These are phyloP conservation scores for Neonectria coccinea DNA, from an alignment of 2,329 filamentous ascomycete species.

Conservation along the genomic window DNA sequence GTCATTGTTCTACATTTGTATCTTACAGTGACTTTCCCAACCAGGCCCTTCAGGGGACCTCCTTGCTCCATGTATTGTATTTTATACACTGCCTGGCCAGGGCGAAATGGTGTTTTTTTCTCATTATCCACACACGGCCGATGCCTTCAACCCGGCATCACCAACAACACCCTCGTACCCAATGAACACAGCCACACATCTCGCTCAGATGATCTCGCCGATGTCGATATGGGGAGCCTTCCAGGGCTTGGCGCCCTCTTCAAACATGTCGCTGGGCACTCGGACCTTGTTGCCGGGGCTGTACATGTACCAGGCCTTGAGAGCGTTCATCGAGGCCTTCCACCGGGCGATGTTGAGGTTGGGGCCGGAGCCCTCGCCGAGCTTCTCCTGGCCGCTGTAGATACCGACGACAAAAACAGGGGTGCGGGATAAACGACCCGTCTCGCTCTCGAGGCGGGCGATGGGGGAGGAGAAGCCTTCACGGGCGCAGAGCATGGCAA, in stretches of 20 bases:
- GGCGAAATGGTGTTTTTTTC: constrained; percentile 38
- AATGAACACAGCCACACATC: constrained; percentile 36
- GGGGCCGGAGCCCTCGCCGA: constrained; percentile 88
- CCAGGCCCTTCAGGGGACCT: constrained; percentile 37
- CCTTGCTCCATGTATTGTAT: constrained; percentile 42
- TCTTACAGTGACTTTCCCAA: constrained; percentile 52
- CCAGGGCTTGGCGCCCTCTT: constrained; percentile 71
- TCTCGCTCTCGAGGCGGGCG: constrained; percentile 90
- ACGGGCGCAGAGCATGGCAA: constrained; percentile 83
- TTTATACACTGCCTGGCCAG: constrained; percentile 48
- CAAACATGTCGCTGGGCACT: constrained; percentile 77
- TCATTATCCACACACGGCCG: constrained; percentile 45
- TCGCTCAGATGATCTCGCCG: constrained; percentile 72
- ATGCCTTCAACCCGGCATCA: constrained; percentile 35
- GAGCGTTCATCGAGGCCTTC: constrained; percentile 83
- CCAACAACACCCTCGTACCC: constrained; percentile 27
- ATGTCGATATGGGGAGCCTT: constrained; percentile 76
- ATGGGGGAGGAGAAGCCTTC: constrained; percentile 91
- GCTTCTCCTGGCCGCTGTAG: constrained; percentile 89
- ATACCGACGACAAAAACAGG: constrained; percentile 96
- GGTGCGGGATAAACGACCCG: constrained; percentile 83
- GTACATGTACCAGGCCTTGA: constrained; percentile 98
- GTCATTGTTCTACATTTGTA: constrained; percentile 54
- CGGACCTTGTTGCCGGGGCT: constrained; percentile 75
- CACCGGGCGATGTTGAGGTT: constrained; percentile 82